Conservation (phyloP, 108 stramenopile species). For the Fragilaria crotonensis region DNA sequence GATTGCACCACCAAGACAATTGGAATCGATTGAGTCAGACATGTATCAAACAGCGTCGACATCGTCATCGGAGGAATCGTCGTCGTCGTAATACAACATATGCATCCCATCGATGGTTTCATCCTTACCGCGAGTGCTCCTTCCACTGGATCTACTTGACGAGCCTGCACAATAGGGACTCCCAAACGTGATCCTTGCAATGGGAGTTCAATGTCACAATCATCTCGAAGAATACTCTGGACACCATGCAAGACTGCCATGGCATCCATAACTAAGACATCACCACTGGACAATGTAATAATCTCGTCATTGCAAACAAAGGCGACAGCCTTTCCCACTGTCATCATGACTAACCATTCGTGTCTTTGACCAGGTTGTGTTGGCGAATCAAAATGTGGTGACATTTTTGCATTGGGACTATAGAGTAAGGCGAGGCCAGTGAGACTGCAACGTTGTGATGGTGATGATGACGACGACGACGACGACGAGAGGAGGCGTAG, state of each 20-base stretch:
- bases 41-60: too few species aligned
- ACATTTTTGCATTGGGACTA: slow-evolving; percentile 12
- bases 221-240: slow-evolving; percentile 1
- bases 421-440: slow-evolving; percentile 14
- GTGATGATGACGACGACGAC: slow-evolving; percentile 8
- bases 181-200: neutral
- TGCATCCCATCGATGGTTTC: neutral
- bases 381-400: slow-evolving; percentile 16
- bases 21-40: too few species aligned
- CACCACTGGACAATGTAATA: slow-evolving; percentile 7
- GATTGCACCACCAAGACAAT: too few species aligned
- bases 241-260: slow-evolving; percentile 21
- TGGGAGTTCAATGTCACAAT: neutral
- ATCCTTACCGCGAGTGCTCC: neutral
- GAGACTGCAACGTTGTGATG: too few species aligned
- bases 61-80: neutral
- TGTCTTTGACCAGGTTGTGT: slow-evolving; percentile 13
- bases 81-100: neutral
- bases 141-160: neutral
- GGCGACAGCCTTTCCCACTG: slow-evolving; percentile 2
- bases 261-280: slow-evolving; percentile 16
- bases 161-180: neutral
- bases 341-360: slow-evolving; percentile 13
- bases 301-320: slow-evolving; percentile 9
- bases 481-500: neutral